Base-by-base conservation (phyloP, 495 filamentous ascomycete genomes). In the Penicillium waksmanii region DNA sequence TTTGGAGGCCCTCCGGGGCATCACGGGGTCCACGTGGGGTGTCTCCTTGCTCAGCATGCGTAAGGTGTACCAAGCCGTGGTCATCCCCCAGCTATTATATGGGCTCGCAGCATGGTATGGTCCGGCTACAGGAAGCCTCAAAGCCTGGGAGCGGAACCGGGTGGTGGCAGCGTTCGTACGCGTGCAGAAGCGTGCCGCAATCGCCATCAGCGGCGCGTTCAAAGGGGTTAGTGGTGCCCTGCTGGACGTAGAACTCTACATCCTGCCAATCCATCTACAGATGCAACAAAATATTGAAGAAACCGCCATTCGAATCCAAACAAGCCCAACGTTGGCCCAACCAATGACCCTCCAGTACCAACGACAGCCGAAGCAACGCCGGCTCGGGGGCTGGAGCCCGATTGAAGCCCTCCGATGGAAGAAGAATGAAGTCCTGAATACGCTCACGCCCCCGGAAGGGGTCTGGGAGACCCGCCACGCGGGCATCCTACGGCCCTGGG, bases 61-160 rank as follows among this genome's bases (percentile, higher is more conserved):
- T 0, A 53, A 46, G 43, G 27, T 65, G 18, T 71, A 73, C 44
- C 55, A 62, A 18, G 65, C 49, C 6, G 61, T 70, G 9, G 56
- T 70, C 0, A 42, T 70, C 5, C 63, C 63, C 0, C 61, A 67
- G 44, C 53, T 70, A 17, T 52, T 70, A 0, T 70, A 59, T 13
- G 57, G 63, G 0, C 25, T 60, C 2, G 46, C 63, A 0, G 64
- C 50, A 3, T 66, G 43, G 61, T 64, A 51, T 17, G 36, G 36
- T n/a, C 62, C 54, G 12, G 42, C n/a, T 0, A 10, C n/a, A 19
- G 42, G n/a, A 0, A 21, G 3, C 10, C n/a, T 46, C 0, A 9
- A 31, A 27, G 9, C 7, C 5, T n/a, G 15, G 0, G 17, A 44
- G n/a, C 13, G 11, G 8, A 51, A 17, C 3, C 18, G 8, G 18